Percentiles rank a stretch among this genome's conserved stretches.
These are phyloP conservation scores for Lunularia cruciata DNA, from an alignment of 225 moss, liverwort and hornwort species.

Conservation along the genomic window DNA sequence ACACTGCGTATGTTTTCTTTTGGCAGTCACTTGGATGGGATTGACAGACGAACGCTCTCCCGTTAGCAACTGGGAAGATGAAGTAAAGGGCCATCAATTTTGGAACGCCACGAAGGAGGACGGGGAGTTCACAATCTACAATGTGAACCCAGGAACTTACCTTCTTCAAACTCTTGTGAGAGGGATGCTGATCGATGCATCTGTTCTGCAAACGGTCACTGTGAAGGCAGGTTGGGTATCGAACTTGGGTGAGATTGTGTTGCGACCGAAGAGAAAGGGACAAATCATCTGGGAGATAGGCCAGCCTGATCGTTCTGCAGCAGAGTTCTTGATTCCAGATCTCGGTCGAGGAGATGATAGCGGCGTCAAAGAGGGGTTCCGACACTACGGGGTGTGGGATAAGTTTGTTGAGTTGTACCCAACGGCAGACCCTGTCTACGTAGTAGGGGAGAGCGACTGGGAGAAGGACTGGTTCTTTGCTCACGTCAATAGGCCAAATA, in stretches of 20 bases:
- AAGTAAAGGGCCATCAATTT: conserved; percentile 44
- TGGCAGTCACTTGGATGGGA: conserved; percentile 35
- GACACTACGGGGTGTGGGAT: conserved; percentile 49
- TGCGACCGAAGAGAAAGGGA: conserved; percentile 29
- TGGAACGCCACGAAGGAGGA: conserved; percentile 36
- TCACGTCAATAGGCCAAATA: conserved; percentile 30
- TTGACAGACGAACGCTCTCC: conserved; percentile 22
- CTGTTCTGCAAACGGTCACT: conserved; percentile 33
- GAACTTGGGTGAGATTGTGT: conserved; percentile 26
- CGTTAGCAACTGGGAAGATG: conserved; percentile 40
- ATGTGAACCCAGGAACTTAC: conserved; percentile 40
- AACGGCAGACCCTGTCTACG: conserved; percentile 30
- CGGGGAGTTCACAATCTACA: conserved; percentile 39
- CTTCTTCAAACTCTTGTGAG: conserved; percentile 30
- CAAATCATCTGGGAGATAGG: conserved; percentile 43
- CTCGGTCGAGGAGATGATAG: background rate
- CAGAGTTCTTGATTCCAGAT: conserved; percentile 39
- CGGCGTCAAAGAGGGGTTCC: conserved; percentile 22
- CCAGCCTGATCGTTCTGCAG: conserved; percentile 35
- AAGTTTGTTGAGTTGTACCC: conserved; percentile 40
- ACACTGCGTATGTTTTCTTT: background rate
- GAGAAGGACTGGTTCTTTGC: conserved; percentile 44
- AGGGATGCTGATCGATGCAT: conserved; percentile 33
- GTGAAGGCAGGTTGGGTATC: conserved; percentile 41
- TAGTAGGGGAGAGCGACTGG: conserved; percentile 35